phyloP scores from a whole-genome alignment of 768 basidiomycete species.

The Tephrocybe sp. region DNA sequence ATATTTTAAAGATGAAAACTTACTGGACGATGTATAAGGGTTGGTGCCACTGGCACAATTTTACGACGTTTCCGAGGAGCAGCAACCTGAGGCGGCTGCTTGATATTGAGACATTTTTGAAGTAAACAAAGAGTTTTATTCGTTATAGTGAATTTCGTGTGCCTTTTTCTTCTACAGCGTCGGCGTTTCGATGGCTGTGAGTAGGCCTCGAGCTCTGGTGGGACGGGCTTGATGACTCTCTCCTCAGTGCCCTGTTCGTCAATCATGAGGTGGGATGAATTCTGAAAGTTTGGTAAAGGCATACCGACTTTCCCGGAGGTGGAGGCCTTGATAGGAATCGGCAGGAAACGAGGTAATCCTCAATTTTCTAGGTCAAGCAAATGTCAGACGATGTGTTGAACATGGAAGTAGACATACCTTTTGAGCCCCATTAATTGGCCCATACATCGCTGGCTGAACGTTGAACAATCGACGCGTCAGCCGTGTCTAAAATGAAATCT shows the following conservation, averaged over 20 bases:
- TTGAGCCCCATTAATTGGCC: slow-evolving; percentile 16
- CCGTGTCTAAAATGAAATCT: background rate
- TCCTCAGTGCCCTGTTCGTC: too few species aligned
- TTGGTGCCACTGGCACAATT: too few species aligned
- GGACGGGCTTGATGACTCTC: background rate
- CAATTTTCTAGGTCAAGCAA: slow-evolving; percentile 12
- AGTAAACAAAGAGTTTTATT: background rate
- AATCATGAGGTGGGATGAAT: background rate
- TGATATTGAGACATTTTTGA: background rate
- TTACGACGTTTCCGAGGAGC: background rate
- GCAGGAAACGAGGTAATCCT: slow-evolving; percentile 9
- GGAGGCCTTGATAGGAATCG: slow-evolving; percentile 12
- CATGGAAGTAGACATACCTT: too few species aligned
- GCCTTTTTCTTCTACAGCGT: too few species aligned
- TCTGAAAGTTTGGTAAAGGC: background rate
- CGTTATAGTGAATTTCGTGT: too few species aligned
- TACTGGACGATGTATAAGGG: slow-evolving; percentile 1
- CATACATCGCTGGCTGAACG: slow-evolving; percentile 13
- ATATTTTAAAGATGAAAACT: background rate
- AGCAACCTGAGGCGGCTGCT: background rate
- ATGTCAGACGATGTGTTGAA: too few species aligned
- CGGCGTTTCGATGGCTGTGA: too few species aligned
- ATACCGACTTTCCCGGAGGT: background rate
- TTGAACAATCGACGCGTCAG: background rate
- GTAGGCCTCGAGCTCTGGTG: too few species aligned